Evolutionary conservation across 75 land plant genomes (phyloP).

Genomic region (Pinus taeda): DNA sequence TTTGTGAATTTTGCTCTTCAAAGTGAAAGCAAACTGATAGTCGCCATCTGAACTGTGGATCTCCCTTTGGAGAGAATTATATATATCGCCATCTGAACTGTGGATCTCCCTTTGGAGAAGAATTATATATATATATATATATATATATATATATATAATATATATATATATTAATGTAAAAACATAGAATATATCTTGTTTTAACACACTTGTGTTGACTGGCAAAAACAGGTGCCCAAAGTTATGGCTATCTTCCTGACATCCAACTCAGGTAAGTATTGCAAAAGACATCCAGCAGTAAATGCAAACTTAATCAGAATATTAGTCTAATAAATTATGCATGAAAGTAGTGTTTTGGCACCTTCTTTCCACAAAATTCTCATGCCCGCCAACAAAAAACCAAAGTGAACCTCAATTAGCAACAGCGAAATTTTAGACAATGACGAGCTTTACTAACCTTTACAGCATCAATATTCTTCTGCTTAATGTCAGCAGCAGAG

Average conservation of each 20-base stretch:
- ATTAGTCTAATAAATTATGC: neutral
- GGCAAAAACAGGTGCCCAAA: neutral
- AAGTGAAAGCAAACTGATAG: no score
- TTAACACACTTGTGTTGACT: neutral
- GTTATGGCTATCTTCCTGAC: neutral
- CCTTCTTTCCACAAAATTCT: constrained; percentile 4
- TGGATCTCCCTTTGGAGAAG: no score
- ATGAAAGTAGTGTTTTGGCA: neutral
- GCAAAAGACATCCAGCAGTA: neutral
- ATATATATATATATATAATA: no score
- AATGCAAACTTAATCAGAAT: neutral
- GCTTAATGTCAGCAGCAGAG: constrained; percentile 80
- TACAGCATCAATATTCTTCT: constrained; percentile 79
- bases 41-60: no score
- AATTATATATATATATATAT: no score
- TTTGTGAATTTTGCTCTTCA: no score
- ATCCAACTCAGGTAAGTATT: neutral
- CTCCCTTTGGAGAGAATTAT: no score
- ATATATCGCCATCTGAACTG: no score
- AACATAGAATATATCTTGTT: no score
- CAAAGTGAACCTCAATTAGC: neutral
- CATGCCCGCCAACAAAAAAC: neutral
- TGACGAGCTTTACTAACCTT: constrained; percentile 37
- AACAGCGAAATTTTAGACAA: neutral
- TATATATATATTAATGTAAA: no score